Evolutionary conservation across 352 stramenopile species (phyloP), one percentile per base, ranked within the genome.

Genomic region (Phytophthora agathidicida): DNA sequence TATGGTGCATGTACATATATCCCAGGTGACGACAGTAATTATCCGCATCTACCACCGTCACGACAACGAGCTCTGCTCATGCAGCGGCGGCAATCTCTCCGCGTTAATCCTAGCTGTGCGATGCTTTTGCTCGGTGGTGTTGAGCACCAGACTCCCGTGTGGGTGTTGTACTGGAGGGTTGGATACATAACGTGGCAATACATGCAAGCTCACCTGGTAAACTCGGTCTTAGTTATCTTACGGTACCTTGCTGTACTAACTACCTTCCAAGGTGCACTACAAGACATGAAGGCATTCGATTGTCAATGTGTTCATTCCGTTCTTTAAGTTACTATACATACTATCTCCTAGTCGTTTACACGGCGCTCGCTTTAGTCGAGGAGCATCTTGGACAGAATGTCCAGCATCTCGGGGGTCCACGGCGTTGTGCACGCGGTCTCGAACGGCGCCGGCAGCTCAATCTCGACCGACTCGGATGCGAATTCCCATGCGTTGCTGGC

Each of bases 351-450:
- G 32, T 54, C 28, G 22, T 31, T 55, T 53, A 43, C 36, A 41
- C 38, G n/a, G n/a, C n/a, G 43, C 32, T 3, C 19, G 32, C 48
- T 47, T 43, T 67, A 77, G 43, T 72, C 60, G 8, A 77, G 60
- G 9, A 77, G 55, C 42, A 77, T 72, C 9, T 65, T 51, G 7
- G 64, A 66, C 19, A 77, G 55, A 37, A 77, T 77, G 31, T 74
- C 56, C 33, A 77, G 55, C 68, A 77, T 77, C 46, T 74, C 68
- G 3, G 55, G 55, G 7, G 54, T 77, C 68, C 68, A 77, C 37
- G 68, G 68, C n/a, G 54, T 56, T 14, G 65, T 67, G 41, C 65
- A 74, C 33, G 52, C 65, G 24, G 32, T 67, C 48, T 53, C 37
- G 22, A 74, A 71, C 22, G 65, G 65, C 17, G 39, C 44, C 2